Conservation (phyloP, 495 filamentous ascomycete genomes). For the Penicillium odoratum region DNA sequence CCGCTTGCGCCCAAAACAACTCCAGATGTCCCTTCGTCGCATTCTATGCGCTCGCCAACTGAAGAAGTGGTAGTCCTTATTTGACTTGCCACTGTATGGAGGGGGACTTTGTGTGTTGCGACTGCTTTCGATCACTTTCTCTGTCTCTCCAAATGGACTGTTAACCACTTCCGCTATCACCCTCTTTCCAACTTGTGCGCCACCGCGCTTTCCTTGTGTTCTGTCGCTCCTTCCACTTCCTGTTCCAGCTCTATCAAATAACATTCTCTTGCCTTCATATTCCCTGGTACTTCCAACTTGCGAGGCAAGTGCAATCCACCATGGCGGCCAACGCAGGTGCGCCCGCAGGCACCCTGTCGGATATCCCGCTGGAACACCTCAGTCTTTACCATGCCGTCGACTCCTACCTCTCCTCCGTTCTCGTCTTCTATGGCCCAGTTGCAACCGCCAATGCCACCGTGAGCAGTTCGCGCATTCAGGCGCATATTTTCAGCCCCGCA, state of each 20-base stretch:
- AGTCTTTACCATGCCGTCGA: conserved; percentile 81
- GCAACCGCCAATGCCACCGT: conserved; percentile 79
- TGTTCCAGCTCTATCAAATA: neutral
- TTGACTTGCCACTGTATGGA: conserved; percentile 21
- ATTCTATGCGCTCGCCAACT: conserved; percentile 11
- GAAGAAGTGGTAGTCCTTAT: conserved; percentile 2
- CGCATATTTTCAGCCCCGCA: conserved; percentile 84
- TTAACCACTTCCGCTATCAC: conserved; percentile 13
- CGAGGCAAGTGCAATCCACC: conserved; percentile 21
- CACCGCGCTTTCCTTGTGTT: conserved; percentile 11
- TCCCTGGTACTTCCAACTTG: conserved; percentile 2
- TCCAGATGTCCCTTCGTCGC: conserved; percentile 6
- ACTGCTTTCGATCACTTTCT: conserved; percentile 5
- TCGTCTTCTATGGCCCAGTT: conserved; percentile 84
- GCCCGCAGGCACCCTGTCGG: conserved; percentile 30
- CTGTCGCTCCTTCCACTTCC: conserved; percentile 13
- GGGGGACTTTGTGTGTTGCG: conserved; percentile 21
- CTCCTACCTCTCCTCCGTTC: conserved; percentile 69
- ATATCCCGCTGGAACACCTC: conserved; percentile 72
- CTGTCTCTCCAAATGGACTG: conserved; percentile 12
- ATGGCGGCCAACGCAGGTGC: conserved; percentile 37
- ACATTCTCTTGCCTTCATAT: neutral
- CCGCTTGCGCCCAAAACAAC: conserved; percentile 29
- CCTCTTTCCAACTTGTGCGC: conserved; percentile 6
- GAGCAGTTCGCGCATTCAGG: conserved; percentile 87